Evolutionary conservation across 1,284 basidiomycete genomes (phyloP).

Genomic region (Rhodofomes roseus): DNA sequence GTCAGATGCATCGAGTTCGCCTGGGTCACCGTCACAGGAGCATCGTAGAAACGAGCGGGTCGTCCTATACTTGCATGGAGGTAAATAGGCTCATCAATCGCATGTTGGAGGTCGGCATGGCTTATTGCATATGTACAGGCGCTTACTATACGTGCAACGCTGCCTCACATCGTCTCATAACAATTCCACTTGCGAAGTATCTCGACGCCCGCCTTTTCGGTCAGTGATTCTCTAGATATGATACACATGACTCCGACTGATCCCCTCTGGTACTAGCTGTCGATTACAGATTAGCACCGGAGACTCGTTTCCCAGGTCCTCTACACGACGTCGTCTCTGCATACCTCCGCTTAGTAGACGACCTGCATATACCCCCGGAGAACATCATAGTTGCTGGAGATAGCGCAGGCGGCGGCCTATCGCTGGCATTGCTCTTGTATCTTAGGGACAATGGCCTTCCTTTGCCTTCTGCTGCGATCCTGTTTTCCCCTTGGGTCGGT

Average conservation of each 20-base stretch:
- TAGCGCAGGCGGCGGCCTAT: conserved; percentile 89
- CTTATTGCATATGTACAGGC: conserved; percentile 40
- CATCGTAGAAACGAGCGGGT: conserved; percentile 67
- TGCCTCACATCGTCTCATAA: conserved; percentile 90
- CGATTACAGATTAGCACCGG: conserved; percentile 95
- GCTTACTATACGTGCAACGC: conserved; percentile 95
- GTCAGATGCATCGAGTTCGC: conserved; percentile 12
- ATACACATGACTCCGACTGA: background rate
- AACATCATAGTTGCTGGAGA: conserved; percentile 90
- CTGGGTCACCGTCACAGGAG: conserved; percentile 15
- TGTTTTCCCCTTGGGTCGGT: conserved; percentile 96
- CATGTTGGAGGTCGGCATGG: background rate
- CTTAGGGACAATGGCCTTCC: conserved; percentile 83
- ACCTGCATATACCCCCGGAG: conserved; percentile 87
- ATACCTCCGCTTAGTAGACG: conserved; percentile 85
- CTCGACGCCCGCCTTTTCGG: conserved; percentile 94
- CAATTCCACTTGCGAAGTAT: conserved; percentile 89
- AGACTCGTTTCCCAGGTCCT: conserved; percentile 91
- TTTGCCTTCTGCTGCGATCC: conserved; percentile 76
- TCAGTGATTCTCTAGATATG: conserved; percentile 24
- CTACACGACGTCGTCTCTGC: conserved; percentile 88
- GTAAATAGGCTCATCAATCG: conserved; percentile 35
- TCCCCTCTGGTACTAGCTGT: conserved; percentile 56
- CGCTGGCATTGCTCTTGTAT: conserved; percentile 88
- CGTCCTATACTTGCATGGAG: conserved; percentile 93